phyloP scores from a whole-genome alignment of 2,329 filamentous ascomycete genomes.

The Beauveria medogensis region DNA sequence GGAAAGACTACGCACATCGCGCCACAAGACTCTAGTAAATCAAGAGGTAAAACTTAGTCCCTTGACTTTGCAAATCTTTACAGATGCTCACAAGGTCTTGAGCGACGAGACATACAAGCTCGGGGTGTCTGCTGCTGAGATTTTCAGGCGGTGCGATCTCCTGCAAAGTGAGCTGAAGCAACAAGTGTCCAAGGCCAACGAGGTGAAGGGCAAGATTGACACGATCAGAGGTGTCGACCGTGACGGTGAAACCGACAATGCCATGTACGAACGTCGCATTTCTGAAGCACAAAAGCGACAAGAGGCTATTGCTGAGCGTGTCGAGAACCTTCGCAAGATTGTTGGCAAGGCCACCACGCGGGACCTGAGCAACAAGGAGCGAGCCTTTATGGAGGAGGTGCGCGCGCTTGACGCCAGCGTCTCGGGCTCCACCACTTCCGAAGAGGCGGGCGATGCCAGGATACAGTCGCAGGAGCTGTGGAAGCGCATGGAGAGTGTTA shows the following conservation, averaged over 20 bases:
- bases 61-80: conserved; percentile 62
- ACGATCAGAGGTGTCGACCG: conserved; percentile 43
- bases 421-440: conserved; percentile 24
- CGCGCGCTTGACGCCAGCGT: conserved; percentile 48
- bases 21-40: conserved; percentile 52
- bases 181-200: conserved; percentile 58
- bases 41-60: conserved; percentile 64
- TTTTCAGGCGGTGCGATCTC: conserved; percentile 63
- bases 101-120: conserved; percentile 61
- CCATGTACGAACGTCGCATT: conserved; percentile 52
- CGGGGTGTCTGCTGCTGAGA: conserved; percentile 60
- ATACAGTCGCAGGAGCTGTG: conserved; percentile 40
- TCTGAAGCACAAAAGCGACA: conserved; percentile 47
- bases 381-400: conserved; percentile 38
- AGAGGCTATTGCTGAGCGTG: conserved; percentile 45
- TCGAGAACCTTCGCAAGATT: conserved; percentile 48
- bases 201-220: conserved; percentile 59
- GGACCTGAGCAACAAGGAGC: conserved; percentile 37
- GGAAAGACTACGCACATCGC: conserved; percentile 48
- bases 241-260: conserved; percentile 44
- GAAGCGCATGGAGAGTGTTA: conserved; percentile 51
- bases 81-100: conserved; percentile 63
- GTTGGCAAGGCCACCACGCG: conserved; percentile 33
- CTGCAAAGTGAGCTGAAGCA: conserved; percentile 59
- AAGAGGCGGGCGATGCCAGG: conserved; percentile 24